Evolutionary conservation across 371 early-diverging fungal genomes (phyloP), one percentile per base, ranked within the genome.

Genomic region (Mucor circinelloides): DNA sequence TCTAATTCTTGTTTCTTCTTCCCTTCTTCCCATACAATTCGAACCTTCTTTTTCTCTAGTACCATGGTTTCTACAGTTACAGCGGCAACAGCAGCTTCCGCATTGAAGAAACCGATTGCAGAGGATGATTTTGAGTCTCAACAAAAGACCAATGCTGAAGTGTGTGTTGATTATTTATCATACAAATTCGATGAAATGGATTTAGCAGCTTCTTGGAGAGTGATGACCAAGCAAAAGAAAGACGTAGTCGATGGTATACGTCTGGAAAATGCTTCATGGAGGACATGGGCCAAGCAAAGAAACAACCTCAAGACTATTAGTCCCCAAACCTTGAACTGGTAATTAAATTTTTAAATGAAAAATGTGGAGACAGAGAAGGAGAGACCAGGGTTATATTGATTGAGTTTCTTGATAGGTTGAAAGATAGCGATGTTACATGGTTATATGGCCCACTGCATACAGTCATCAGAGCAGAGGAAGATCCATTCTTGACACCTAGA

Each of bases 201-300:
- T 59, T 66, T 87, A 17, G 80, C 81, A 30, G 74, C 77, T 13
- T 85, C 83, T 15, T 87, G 87, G 87, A 64, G 76, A 59, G 73
- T 76, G 1, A 73, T 85, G 64, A 82, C 87, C 7, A 84, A 81
- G 62, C 80, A 84, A 59, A 87, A 88, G 50, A 69, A 83, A 28
- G 78, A 75, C 23, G 73, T 87, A 54, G 77, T 85, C 42, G 86
- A 90, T 55, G 89, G 90, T 17, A 72, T 83, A n/a, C 81, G 90
- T 21, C 67, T 90, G 3, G 90, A 90, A 63, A 90, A 90, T 67
- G 90, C 90, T 0, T 87, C 87, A 1, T 90, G 90, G 90, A 78
- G 90, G 38, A 88, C 82, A 32, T 90, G 90, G 90, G 81, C 83
- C 10, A 86, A 90, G 59, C 81, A 85, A 73, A 79, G 83, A 48